These are phyloP conservation scores for Fusarium oxysporum DNA, from an alignment of 2,329 filamentous ascomycete genomes.

Conservation along the genomic window DNA sequence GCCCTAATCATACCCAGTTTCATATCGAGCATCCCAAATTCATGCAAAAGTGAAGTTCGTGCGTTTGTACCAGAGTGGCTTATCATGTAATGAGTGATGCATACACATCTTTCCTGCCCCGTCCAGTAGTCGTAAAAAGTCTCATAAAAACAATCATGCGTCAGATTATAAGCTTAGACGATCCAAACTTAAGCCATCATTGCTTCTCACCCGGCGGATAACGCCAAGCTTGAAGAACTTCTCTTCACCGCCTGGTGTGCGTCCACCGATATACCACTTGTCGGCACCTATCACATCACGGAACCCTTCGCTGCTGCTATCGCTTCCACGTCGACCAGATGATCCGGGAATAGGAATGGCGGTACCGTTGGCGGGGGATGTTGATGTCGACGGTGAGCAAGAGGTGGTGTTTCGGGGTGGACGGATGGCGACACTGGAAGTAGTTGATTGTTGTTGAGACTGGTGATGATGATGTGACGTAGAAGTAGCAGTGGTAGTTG, in stretches of 20 bases:
- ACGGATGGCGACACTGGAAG: conserved; percentile 48
- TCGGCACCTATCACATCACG: conserved; percentile 77
- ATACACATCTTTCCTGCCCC: neutral
- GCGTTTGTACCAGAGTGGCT: conserved; percentile 23
- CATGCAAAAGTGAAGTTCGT: conserved; percentile 13
- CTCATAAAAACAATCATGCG: neutral
- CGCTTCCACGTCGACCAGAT: conserved; percentile 72
- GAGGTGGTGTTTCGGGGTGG: conserved; percentile 42
- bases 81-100: conserved; percentile 20
- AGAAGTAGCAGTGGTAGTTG: conserved; percentile 40
- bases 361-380: conserved; percentile 34
- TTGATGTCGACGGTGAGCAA: conserved; percentile 31
- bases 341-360: conserved; percentile 56
- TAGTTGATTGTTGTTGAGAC: conserved; percentile 40
- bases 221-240: conserved; percentile 85
- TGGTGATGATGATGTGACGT: conserved; percentile 35
- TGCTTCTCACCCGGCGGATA: conserved; percentile 77
- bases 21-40: conserved; percentile 10
- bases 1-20: conserved; percentile 26
- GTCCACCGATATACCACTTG: conserved; percentile 85
- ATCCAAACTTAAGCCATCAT: conserved; percentile 80
- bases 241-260: conserved; percentile 81
- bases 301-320: conserved; percentile 81
- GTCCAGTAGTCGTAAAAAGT: neutral
- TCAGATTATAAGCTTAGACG: conserved; percentile 73